Conservation (phyloP, 2,329 filamentous ascomycete species). For the Nothophoma quercina region DNA sequence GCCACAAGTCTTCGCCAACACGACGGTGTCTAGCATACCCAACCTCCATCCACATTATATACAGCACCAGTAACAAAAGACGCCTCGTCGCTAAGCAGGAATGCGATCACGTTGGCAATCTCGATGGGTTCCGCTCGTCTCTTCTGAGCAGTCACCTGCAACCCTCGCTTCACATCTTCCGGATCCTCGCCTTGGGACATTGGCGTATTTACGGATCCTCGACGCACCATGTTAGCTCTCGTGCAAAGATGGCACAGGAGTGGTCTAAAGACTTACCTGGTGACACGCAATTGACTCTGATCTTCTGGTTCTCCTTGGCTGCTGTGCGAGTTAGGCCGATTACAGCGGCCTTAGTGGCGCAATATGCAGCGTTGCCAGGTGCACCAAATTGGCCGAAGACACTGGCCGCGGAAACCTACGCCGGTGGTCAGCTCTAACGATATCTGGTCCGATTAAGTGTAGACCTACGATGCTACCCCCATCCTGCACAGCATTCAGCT, state of each 20-base stretch:
- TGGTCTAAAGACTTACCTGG: slow-evolving; percentile 17
- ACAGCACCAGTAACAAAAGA: slow-evolving; percentile 23
- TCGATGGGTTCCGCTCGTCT: slow-evolving; percentile 26
- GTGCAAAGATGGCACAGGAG: background rate
- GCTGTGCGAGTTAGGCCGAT: slow-evolving; percentile 42
- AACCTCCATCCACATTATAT: slow-evolving; percentile 23
- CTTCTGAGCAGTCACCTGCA: slow-evolving; percentile 25
- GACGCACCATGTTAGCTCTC: background rate
- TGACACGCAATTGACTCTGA: slow-evolving; percentile 30
- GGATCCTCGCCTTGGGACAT: slow-evolving; percentile 28
- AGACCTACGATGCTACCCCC: slow-evolving; percentile 29
- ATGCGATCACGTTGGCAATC: slow-evolving; percentile 27
- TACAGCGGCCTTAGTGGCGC: slow-evolving; percentile 44
- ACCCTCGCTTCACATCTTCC: slow-evolving; percentile 21
- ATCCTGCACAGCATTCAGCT: slow-evolving; percentile 23
- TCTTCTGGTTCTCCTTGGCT: slow-evolving; percentile 36
- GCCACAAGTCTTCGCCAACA: too few species aligned
- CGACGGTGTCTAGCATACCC: slow-evolving; percentile 24
- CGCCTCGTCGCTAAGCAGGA: slow-evolving; percentile 21
- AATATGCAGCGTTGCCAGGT: slow-evolving; percentile 34
- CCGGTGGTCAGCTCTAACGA: background rate
- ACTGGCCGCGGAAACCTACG: slow-evolving; percentile 35
- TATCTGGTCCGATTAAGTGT: background rate
- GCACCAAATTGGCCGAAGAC: slow-evolving; percentile 35
- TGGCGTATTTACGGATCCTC: slow-evolving; percentile 29